Conservation (phyloP, 1,284 basidiomycete species). For the Schizopora paradoxa region DNA sequence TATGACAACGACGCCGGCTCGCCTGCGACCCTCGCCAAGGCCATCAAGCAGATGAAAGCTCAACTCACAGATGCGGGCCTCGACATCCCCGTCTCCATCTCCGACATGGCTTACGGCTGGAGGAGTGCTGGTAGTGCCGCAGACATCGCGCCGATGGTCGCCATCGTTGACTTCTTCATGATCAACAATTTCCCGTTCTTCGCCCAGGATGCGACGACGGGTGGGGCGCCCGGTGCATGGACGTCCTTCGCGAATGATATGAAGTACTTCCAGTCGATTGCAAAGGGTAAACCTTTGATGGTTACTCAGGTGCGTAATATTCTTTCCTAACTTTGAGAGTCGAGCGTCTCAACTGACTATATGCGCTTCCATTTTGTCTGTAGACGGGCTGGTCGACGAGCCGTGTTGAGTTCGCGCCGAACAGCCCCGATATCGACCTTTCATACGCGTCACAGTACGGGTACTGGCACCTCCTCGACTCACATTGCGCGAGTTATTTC, state of each 20-base stretch:
- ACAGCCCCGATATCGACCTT: slow-evolving; percentile 14
- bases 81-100: slow-evolving; percentile 17
- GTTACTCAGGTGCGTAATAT: slow-evolving; percentile 13
- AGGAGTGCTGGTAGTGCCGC: slow-evolving; percentile 10
- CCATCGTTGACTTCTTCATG: slow-evolving; percentile 19
- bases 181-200: slow-evolving; percentile 20
- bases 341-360: background rate
- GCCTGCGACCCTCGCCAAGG: slow-evolving; percentile 12
- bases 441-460: slow-evolving; percentile 13
- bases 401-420: slow-evolving; percentile 14
- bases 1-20: slow-evolving; percentile 17
- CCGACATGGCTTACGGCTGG: slow-evolving; percentile 17
- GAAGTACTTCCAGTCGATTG: slow-evolving; percentile 12
- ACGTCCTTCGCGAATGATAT: slow-evolving; percentile 14
- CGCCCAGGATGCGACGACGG: slow-evolving; percentile 13
- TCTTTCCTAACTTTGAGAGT: background rate
- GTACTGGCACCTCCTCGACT: slow-evolving; percentile 17
- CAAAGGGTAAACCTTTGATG: slow-evolving; percentile 16
- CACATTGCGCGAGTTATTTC: slow-evolving; percentile 18
- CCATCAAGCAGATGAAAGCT: slow-evolving; percentile 14
- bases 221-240: slow-evolving; percentile 15
- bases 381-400: slow-evolving; percentile 19
- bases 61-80: slow-evolving; percentile 11
- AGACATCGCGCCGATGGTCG: slow-evolving; percentile 9
- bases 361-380: background rate